Evolutionary conservation across 257 asterid genomes (phyloP).

Genomic region (Salvia rosmarinus): DNA sequence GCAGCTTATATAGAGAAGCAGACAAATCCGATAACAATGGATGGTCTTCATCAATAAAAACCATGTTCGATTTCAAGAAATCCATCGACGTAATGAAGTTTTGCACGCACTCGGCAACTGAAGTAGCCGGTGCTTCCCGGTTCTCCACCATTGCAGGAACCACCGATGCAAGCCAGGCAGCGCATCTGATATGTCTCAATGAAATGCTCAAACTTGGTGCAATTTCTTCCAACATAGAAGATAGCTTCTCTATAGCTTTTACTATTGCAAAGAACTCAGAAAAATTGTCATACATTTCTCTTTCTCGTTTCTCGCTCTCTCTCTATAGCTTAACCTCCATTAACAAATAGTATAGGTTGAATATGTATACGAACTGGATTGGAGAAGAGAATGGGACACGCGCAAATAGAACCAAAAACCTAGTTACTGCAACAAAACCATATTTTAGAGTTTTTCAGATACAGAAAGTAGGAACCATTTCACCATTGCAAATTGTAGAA

Average conservation of each 20-base stretch:
- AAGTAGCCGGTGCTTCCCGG: conserved; percentile 62
- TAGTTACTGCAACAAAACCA: conserved; percentile 42
- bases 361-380: conserved; percentile 20
- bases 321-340: conserved; percentile 96
- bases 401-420: conserved; percentile 57
- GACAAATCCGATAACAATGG: conserved; percentile 73
- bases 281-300: conserved; percentile 88
- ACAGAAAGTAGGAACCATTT: conserved; percentile 2
- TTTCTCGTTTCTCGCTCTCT: conserved; percentile 92
- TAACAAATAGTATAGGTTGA: background rate
- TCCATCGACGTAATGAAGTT: conserved; percentile 89
- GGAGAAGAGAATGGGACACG: conserved; percentile 99
- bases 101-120: conserved; percentile 89
- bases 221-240: conserved; percentile 66
- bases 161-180: conserved; percentile 64
- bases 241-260: conserved; percentile 82
- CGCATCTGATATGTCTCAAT: conserved; percentile 85
- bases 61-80: conserved; percentile 73
- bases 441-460: background rate
- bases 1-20: conserved; percentile 73
- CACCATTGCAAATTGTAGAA: background rate
- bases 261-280: conserved; percentile 81
- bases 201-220: conserved; percentile 77
- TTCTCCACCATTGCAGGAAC: conserved; percentile 91
- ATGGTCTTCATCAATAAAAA: conserved; percentile 87